Base-by-base conservation (phyloP, 176 grass and related monocot genomes). In the Cenchrus americanus region DNA sequence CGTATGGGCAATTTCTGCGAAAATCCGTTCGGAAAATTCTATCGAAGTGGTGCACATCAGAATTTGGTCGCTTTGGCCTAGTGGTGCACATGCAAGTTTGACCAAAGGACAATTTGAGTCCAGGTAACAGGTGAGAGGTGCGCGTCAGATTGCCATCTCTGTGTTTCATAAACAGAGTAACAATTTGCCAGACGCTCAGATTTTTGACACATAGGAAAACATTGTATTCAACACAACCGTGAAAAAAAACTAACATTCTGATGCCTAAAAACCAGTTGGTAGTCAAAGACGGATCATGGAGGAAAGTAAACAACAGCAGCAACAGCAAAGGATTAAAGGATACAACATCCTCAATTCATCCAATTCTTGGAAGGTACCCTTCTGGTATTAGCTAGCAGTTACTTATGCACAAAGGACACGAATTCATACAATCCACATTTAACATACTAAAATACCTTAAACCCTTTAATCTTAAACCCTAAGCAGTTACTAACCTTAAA, bases 381-480 rank as follows among this genome's bases (percentile, higher is more conserved):
- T 61, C 34, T 37, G 34, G 0, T 37, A 37, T 15, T 9, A 69
- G 22, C 59, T 19, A 21, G 23, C 42, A 14, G 53, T 43, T 74
- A 52, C 47, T 49, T 19, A 47, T 10, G 24, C 5, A 68, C 23
- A 40, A 32, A 53, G 46, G 15, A 73, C 37, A 66, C 4, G 14
- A 47, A 57, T 43, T 55, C 13, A 0, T 49, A 49, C 10, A 2
- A 54, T 22, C 66, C 24, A 69, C 64, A 40, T 69, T 55, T 55
- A 80, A 80, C 68, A 66, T 41, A 66, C 40, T 48, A 84, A 21
- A 84, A 37, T 37, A 37, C 4, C 34, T 37, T 37, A 37, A 37
- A 37, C 34, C 4, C 34, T n/a, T 34, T 2, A 34, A 34, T 3
- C 1, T 34, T 34, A 34, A 34, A 34, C 32, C 32, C 32, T 34